These are phyloP conservation scores for Ajuga reptans DNA, from an alignment of 305 asterid species.

Conservation along the genomic window DNA sequence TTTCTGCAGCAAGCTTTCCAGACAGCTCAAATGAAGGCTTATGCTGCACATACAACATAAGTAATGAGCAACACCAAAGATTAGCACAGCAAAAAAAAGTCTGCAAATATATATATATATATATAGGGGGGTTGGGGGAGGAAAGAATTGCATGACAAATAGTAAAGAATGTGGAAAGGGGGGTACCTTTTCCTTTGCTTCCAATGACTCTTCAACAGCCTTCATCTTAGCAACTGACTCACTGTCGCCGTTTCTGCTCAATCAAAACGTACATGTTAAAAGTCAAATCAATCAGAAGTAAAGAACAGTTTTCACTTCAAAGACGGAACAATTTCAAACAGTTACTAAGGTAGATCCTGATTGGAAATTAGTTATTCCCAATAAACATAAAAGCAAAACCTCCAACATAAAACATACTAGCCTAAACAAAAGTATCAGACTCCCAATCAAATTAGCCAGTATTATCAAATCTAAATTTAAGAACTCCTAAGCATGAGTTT, in stretches of 20 bases:
- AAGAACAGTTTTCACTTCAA: not conserved
- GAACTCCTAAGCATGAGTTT: no score
- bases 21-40: slow-evolving; percentile 97
- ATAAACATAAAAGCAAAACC: not conserved
- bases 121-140: not conserved
- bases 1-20: slow-evolving; percentile 97
- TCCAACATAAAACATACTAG: not conserved
- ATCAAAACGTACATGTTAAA: slow-evolving; percentile 11
- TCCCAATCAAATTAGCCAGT: not conserved
- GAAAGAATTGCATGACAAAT: not conserved
- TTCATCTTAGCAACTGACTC: slow-evolving; percentile 80
- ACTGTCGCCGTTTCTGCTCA: slow-evolving; percentile 51
- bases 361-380: not conserved
- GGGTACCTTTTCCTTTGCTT: slow-evolving; percentile 72
- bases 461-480: not conserved
- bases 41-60: slow-evolving; percentile 43
- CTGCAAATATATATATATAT: not conserved
- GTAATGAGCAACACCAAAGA: not conserved
- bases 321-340: not conserved
- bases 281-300: slow-evolving; percentile 2
- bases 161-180: slow-evolving; percentile 6
- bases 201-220: slow-evolving; percentile 71
- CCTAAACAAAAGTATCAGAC: not conserved
- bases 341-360: not conserved
- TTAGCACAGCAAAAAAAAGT: not conserved